Conservation (phyloP, 1,284 basidiomycete species). For the Porphyrellus sp. region DNA sequence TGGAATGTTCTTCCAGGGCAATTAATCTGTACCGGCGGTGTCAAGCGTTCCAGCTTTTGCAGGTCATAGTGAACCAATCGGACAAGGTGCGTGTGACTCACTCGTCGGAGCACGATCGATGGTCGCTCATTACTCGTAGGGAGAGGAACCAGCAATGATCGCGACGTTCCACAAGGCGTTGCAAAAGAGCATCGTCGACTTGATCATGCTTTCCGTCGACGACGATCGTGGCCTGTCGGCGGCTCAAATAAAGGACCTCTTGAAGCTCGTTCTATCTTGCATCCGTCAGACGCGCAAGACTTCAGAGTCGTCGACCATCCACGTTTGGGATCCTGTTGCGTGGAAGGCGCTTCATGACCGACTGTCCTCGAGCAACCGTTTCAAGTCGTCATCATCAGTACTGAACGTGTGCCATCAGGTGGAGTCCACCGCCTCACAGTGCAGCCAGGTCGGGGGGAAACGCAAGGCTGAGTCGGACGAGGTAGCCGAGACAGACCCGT, state of each 20-base stretch:
- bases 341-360: slow-evolving; percentile 40
- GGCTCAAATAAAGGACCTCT: slow-evolving; percentile 73
- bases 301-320: slow-evolving; percentile 36
- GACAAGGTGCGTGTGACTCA: slow-evolving; percentile 18
- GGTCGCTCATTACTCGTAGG: slow-evolving; percentile 17
- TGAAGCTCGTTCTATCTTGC: slow-evolving; percentile 69
- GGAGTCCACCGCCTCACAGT: slow-evolving; percentile 20
- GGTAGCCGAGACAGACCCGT: slow-evolving; percentile 28
- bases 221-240: slow-evolving; percentile 53
- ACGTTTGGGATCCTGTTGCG: slow-evolving; percentile 44
- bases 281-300: slow-evolving; percentile 56
- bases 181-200: slow-evolving; percentile 49
- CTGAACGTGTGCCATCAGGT: slow-evolving; percentile 52
- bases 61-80: slow-evolving; percentile 61
- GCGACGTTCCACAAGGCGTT: slow-evolving; percentile 46
- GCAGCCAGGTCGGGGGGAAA: slow-evolving; percentile 32
- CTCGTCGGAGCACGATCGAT: neutral
- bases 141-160: slow-evolving; percentile 39
- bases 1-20: slow-evolving; percentile 53
- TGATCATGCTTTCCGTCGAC: slow-evolving; percentile 52
- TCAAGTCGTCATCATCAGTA: slow-evolving; percentile 45
- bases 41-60: slow-evolving; percentile 75
- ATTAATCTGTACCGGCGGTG: slow-evolving; percentile 74
- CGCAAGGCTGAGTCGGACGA: slow-evolving; percentile 40
- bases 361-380: slow-evolving; percentile 42